Evolutionary conservation across 345 rosid genomes (phyloP).

Genomic region (Viola odorata): DNA sequence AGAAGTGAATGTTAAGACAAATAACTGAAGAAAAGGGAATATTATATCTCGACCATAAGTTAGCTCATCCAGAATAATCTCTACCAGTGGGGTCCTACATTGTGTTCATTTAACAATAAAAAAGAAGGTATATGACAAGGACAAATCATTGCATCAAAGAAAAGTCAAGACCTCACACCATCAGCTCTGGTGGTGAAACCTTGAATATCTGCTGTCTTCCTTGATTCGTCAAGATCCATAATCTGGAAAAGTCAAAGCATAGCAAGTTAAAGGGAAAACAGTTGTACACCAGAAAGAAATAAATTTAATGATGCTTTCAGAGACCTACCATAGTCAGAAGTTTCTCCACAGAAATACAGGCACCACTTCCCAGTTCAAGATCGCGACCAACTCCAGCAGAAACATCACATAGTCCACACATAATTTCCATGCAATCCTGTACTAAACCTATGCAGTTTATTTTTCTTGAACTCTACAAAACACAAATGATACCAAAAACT

Average conservation of each 20-base stretch:
- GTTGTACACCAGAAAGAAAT: not conserved
- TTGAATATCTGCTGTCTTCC: slow-evolving; percentile 56
- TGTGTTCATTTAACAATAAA: not conserved
- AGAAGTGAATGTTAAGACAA: not conserved
- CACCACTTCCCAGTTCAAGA: slow-evolving; percentile 33
- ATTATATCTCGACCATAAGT: slow-evolving; percentile 51
- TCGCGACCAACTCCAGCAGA: slow-evolving; percentile 16
- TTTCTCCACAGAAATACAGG: slow-evolving; percentile 50
- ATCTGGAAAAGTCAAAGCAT: slow-evolving; percentile 37
- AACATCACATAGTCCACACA: slow-evolving; percentile 40
- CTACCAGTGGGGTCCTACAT: slow-evolving; percentile 63
- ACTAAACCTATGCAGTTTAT: slow-evolving; percentile 56
- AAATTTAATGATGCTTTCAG: not conserved
- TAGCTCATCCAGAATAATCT: slow-evolving; percentile 67
- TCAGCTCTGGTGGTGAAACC: slow-evolving; percentile 64
- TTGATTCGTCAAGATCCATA: slow-evolving; percentile 71
- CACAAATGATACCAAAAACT: slow-evolving; percentile 2
- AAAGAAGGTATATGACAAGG: not conserved
- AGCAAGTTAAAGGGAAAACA: slow-evolving; percentile 7
- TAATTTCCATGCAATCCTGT: slow-evolving; percentile 55
- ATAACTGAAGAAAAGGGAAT: slow-evolving; percentile 62
- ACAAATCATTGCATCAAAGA: slow-evolving; percentile 8
- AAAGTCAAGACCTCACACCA: slow-evolving; percentile 53
- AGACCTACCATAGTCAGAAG: slow-evolving; percentile 49
- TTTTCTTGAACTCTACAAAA: slow-evolving; percentile 67